These are phyloP conservation scores for Annulohypoxylon nitens DNA, from an alignment of 495 filamentous ascomycete genomes.

Conservation along the genomic window DNA sequence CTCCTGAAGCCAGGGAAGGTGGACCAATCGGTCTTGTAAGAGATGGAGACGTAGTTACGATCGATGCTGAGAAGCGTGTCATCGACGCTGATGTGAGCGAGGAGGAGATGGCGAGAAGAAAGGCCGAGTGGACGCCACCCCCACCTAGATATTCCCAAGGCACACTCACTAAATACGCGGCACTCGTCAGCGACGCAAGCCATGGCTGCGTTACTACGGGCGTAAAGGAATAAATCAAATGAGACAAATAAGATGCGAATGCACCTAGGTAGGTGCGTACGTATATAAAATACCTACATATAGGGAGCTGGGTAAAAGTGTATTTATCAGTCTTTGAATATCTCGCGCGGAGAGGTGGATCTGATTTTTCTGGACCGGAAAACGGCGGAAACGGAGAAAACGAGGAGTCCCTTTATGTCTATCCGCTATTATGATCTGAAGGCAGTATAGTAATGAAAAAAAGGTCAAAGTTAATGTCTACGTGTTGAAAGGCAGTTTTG, in stretches of 20 bases:
- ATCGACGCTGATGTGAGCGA: constrained; percentile 71
- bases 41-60: constrained; percentile 77
- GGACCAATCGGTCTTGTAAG: constrained; percentile 76
- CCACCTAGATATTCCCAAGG: constrained; percentile 76
- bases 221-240: constrained; percentile 2
- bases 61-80: constrained; percentile 76
- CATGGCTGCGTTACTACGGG: constrained; percentile 84
- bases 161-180: constrained; percentile 82
- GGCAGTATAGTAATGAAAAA: constrained; percentile 8
- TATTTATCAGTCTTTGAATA: constrained; percentile 2
- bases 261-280: not conserved
- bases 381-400: not conserved
- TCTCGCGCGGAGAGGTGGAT: constrained; percentile 2
- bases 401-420: not conserved
- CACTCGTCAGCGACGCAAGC: constrained; percentile 78
- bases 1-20: constrained; percentile 77
- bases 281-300: not conserved
- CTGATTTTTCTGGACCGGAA: constrained; percentile 2
- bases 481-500: not conserved
- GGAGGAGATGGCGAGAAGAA: constrained; percentile 73
- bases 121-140: constrained; percentile 75
- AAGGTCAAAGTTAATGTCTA: constrained; percentile 22
- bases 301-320: constrained; percentile 4
- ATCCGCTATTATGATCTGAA: not conserved
- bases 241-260: not conserved